phyloP scores from a whole-genome alignment of 2,329 filamentous ascomycete species.

The Cucurbitaria berberidis region DNA sequence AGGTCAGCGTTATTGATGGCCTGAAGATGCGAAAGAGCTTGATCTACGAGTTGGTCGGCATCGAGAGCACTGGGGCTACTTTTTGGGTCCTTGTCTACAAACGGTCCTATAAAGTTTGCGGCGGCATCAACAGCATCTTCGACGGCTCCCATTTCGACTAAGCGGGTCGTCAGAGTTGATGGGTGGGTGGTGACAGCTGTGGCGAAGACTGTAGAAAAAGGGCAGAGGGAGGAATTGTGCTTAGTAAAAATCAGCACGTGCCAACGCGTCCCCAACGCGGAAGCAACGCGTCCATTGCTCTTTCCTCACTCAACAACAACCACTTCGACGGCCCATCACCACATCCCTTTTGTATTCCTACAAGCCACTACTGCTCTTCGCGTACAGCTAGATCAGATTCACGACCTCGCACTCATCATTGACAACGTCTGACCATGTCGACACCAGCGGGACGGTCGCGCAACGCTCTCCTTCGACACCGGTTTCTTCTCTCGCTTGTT shows the following conservation, averaged over 20 bases:
- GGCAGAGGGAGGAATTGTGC: not conserved
- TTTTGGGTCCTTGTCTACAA: slow-evolving; percentile 26
- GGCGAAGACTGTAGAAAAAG: not conserved
- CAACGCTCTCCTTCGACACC: slow-evolving; percentile 27
- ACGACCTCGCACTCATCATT: slow-evolving; percentile 6
- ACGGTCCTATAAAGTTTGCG: slow-evolving; percentile 40
- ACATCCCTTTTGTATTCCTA: slow-evolving; percentile 14
- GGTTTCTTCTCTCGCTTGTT: slow-evolving; percentile 43
- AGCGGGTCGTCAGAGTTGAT: not conserved
- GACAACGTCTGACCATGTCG: slow-evolving; percentile 38
- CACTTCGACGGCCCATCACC: slow-evolving; percentile 21
- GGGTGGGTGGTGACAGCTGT: not conserved
- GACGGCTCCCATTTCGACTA: slow-evolving; percentile 33
- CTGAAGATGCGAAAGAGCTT: slow-evolving; percentile 40
- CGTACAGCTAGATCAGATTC: slow-evolving; percentile 20
- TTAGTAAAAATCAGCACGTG: slow-evolving; percentile 13
- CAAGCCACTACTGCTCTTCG: slow-evolving; percentile 6
- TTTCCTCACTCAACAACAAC: slow-evolving; percentile 18
- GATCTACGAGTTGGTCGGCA: slow-evolving; percentile 26
- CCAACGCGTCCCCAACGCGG: not conserved
- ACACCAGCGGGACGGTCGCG: slow-evolving; percentile 30
- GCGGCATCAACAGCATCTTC: slow-evolving; percentile 44
- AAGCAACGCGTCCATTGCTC: slow-evolving; percentile 20
- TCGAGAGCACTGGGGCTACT: slow-evolving; percentile 11
- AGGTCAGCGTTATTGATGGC: slow-evolving; percentile 45